phyloP scores from a whole-genome alignment of 352 stramenopile species.

The Phytophthora kernoviae region DNA sequence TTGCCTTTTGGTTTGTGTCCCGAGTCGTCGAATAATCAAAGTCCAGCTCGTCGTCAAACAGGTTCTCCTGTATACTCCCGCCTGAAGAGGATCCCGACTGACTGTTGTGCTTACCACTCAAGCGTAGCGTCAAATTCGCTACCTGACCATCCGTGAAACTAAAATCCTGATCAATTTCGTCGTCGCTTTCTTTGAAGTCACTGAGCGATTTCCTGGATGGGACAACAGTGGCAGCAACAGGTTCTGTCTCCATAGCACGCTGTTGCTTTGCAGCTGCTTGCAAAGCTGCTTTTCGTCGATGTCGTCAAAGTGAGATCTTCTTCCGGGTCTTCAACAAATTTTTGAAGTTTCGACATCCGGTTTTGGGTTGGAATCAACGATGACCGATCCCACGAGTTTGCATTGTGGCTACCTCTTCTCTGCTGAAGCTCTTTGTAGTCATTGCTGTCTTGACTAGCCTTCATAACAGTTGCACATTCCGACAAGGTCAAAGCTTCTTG shows the following conservation, averaged over 20 bases:
- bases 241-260: constrained; percentile 17
- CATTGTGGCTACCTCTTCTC: constrained; percentile 10
- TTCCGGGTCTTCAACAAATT: constrained; percentile 77
- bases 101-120: constrained; percentile 20
- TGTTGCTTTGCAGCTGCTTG: constrained; percentile 48
- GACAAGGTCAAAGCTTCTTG: constrained; percentile 27
- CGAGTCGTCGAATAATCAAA: constrained; percentile 79
- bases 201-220: constrained; percentile 20
- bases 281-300: constrained; percentile 72
- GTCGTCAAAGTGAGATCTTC: constrained; percentile 65
- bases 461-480: neutral
- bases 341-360: constrained; percentile 67
- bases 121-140: constrained; percentile 25
- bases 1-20: constrained; percentile 82
- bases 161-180: constrained; percentile 26
- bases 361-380: constrained; percentile 68
- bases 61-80: constrained; percentile 53
- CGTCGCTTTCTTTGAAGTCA: constrained; percentile 33
- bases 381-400: constrained; percentile 62
- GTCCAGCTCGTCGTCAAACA: constrained; percentile 86
- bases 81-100: constrained; percentile 26
- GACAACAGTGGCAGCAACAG: constrained; percentile 16
- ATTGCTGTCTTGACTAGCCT: constrained; percentile 10
- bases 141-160: constrained; percentile 27
- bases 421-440: constrained; percentile 6